phyloP scores from a whole-genome alignment of 768 basidiomycete species.

The Sporobolomyces pararoseus region DNA sequence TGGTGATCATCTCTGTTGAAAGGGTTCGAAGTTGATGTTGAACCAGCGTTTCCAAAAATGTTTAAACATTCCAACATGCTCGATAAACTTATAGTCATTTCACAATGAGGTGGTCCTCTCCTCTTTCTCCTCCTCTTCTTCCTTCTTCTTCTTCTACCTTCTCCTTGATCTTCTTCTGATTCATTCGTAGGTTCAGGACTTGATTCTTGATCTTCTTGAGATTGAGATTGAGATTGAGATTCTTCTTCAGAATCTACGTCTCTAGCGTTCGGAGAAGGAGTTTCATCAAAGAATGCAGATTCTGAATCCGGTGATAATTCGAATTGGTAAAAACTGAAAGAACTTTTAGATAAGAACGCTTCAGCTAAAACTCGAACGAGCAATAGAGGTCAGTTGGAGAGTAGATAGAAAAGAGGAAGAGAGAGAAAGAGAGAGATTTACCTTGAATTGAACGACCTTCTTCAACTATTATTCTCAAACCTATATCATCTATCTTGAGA shows the following conservation, averaged over 20 bases:
- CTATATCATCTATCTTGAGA: constrained; percentile 64
- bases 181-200: constrained; percentile 18
- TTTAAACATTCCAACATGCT: constrained; percentile 85
- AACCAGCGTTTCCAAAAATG: constrained; percentile 57
- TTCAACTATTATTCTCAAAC: constrained; percentile 75
- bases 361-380: constrained; percentile 58
- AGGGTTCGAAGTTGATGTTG: constrained; percentile 27
- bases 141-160: neutral
- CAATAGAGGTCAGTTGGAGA: neutral
- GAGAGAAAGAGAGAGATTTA: constrained; percentile 48
- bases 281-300: constrained; percentile 39
- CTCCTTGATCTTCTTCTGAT: neutral
- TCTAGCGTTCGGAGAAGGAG: constrained; percentile 50
- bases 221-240: constrained; percentile 44
- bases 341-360: constrained; percentile 70
- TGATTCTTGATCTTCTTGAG: no score
- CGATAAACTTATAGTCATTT: constrained; percentile 76
- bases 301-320: constrained; percentile 50
- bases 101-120: constrained; percentile 35
- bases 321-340: constrained; percentile 78
- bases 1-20: constrained; percentile 14
- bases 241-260: constrained; percentile 13
- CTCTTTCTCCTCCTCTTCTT: neutral
- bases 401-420: neutral
- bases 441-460: constrained; percentile 77